Conservation (phyloP, 768 basidiomycete genomes). For the Lentinus tigrinus region DNA sequence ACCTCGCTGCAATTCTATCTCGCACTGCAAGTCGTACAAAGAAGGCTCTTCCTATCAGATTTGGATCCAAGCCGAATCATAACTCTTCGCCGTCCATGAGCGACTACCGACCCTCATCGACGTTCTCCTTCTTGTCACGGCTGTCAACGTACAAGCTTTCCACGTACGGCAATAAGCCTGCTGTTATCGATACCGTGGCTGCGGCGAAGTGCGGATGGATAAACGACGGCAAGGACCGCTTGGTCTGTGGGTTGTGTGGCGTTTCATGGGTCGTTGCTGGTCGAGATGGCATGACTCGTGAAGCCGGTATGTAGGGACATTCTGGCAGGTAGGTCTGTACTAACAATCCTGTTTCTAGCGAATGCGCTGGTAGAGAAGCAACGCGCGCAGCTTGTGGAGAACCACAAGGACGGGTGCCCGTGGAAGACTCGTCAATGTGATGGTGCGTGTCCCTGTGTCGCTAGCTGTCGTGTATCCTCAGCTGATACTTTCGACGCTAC, state of each 20-base stretch:
- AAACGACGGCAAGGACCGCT: conserved; percentile 78
- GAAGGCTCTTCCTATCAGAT: conserved; percentile 47
- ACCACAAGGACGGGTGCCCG: conserved; percentile 81
- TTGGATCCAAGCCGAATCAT: conserved; percentile 31
- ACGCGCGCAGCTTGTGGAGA: conserved; percentile 56
- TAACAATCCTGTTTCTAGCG: conserved; percentile 40
- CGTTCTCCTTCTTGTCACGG: conserved; percentile 68
- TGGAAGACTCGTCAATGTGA: conserved; percentile 84
- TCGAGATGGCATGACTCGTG: conserved; percentile 68
- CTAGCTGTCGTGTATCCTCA: not conserved
- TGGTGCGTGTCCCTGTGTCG: conserved; percentile 44
- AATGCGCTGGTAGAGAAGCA: conserved; percentile 76
- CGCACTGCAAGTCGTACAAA: conserved; percentile 59
- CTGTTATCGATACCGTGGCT: conserved; percentile 72
- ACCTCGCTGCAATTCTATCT: conserved; percentile 68
- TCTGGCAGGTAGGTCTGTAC: conserved; percentile 30
- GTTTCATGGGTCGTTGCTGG: conserved; percentile 74
- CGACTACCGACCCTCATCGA: conserved; percentile 80
- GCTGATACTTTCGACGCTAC: conserved; percentile 15
- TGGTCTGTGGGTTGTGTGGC: conserved; percentile 70
- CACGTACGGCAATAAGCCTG: conserved; percentile 79
- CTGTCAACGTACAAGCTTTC: conserved; percentile 76
- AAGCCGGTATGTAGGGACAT: conserved; percentile 62
- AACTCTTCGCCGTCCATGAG: conserved; percentile 37
- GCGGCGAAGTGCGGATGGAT: conserved; percentile 83